Evolutionary conservation across 805 yeast species (phyloP), one percentile per base, ranked within the genome.

Genomic region (Schizosaccharomyces japonicus): DNA sequence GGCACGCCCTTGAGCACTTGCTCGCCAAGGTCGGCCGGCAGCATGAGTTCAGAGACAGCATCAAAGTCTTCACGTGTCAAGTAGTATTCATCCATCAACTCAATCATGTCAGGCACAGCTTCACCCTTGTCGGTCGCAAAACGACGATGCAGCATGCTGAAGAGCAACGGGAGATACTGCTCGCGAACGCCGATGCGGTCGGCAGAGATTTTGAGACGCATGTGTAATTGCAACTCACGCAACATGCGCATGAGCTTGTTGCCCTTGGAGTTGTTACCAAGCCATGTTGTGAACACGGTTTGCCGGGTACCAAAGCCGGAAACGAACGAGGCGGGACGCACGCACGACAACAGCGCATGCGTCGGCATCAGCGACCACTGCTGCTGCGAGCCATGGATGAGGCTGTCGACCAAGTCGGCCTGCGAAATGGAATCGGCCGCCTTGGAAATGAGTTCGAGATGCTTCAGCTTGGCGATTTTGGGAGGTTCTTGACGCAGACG

Each of bases 61-160:
- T 87, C 96, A 85, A 93, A 87, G 60, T 90, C 96, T 50, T 85
- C 94, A 56, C 75, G 79, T 5, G 94, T 80, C 33, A 90, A 60
- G 56, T 75, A 90, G 60, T 90, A 90, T 31, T 73, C 67, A 61
- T 90, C 99, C 80, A 90, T 70, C 1, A 73, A 56, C n/a, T 67
- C 65, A 45, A 90, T 75, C 2, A 80, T 78, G 2, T 69, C 71
- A 0, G 66, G 65, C 29, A 87, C 71, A 1, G 83, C 92, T 2
- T 68, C 81, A 4, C 68, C 67, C 0, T 79, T 82, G 0, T 67
- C 53, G 2, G 60, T 52, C 3, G 73, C 39, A 19, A 90, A 55
- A 0, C 94, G 94, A 7, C 63, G 56, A 19, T 77, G 58, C 29
- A 90, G 59, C 53, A 66, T 68, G 39, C 70, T 65, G 28, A 70